Conservation (phyloP, 1,284 basidiomycete species). For the Inonotus hispidus region DNA sequence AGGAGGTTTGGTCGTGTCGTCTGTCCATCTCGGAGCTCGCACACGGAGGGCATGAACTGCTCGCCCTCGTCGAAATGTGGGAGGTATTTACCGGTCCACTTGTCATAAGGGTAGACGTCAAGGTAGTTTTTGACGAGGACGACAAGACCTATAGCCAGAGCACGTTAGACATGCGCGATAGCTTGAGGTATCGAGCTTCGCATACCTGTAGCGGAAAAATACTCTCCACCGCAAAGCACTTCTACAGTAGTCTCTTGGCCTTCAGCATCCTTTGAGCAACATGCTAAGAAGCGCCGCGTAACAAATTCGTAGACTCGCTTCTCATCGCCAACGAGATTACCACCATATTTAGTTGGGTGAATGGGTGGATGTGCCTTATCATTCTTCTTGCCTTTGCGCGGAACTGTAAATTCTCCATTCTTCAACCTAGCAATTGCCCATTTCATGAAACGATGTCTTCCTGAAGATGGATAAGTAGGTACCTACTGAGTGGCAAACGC, state of each 20-base stretch:
- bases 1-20: slow-evolving; percentile 81
- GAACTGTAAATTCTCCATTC: slow-evolving; percentile 70
- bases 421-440: slow-evolving; percentile 48
- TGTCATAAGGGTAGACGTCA: slow-evolving; percentile 93
- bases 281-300: slow-evolving; percentile 86
- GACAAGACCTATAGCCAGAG: slow-evolving; percentile 59
- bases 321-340: slow-evolving; percentile 78
- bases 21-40: slow-evolving; percentile 79
- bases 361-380: slow-evolving; percentile 99
- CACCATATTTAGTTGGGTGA: slow-evolving; percentile 90
- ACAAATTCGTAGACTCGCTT: slow-evolving; percentile 95
- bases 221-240: slow-evolving; percentile 79
- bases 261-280: slow-evolving; percentile 89
- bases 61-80: slow-evolving; percentile 86
- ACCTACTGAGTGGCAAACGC: slow-evolving; percentile 71
- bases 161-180: neutral
- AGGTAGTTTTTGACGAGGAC: slow-evolving; percentile 86
- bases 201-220: slow-evolving; percentile 79
- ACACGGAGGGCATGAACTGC: slow-evolving; percentile 76
- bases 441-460: no score
- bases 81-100: slow-evolving; percentile 80
- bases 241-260: slow-evolving; percentile 90
- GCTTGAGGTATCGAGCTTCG: neutral
- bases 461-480: slow-evolving; percentile 1
- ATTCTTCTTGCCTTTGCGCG: slow-evolving; percentile 90